Conservation (phyloP, 768 basidiomycete genomes). For the Lactarius hatsudake region DNA sequence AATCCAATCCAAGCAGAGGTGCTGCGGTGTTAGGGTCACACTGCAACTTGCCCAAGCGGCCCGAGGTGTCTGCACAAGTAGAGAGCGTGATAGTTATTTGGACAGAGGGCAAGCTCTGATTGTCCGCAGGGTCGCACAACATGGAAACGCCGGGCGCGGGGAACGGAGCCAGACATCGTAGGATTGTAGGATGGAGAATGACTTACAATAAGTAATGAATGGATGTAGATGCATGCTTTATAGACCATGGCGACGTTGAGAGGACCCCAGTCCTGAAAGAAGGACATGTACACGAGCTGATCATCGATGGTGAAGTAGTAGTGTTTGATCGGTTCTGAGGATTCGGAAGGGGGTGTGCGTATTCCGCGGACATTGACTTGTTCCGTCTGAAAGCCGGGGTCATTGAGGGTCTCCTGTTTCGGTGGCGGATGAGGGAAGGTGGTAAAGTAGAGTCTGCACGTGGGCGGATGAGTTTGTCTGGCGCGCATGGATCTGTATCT, state of each 20-base stretch:
- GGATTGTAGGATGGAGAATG: slow-evolving; percentile 3
- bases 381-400: slow-evolving; percentile 49
- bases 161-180: background rate
- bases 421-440: slow-evolving; percentile 81
- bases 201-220: slow-evolving; percentile 58
- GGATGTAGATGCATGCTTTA: slow-evolving; percentile 88
- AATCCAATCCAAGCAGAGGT: background rate
- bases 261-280: slow-evolving; percentile 95
- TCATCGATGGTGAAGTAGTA: slow-evolving; percentile 94
- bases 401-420: slow-evolving; percentile 61
- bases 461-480: slow-evolving; percentile 9
- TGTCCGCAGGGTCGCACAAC: background rate
- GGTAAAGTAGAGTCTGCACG: slow-evolving; percentile 72
- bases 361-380: slow-evolving; percentile 62
- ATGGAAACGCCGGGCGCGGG: background rate
- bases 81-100: background rate
- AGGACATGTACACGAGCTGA: slow-evolving; percentile 87
- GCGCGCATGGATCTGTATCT: background rate
- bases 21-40: background rate
- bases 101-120: background rate
- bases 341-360: slow-evolving; percentile 55
- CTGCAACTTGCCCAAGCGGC: background rate
- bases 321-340: slow-evolving; percentile 75
- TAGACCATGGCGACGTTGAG: slow-evolving; percentile 91
- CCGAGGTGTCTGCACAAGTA: background rate